phyloP scores from a whole-genome alignment of 164 flowering plant species.

The Cinnamomum chago region DNA sequence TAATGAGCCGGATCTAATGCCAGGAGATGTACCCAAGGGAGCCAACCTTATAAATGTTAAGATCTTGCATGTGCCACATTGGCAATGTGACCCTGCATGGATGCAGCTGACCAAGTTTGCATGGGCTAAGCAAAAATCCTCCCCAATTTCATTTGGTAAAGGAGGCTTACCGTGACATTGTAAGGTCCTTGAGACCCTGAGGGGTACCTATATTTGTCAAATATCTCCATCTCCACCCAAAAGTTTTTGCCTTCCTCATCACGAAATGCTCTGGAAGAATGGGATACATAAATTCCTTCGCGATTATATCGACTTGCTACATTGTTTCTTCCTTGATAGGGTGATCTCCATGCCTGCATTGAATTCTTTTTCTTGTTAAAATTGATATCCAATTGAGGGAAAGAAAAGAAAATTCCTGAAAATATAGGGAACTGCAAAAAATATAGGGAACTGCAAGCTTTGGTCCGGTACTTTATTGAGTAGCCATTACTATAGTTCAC shows the following conservation, averaged over 20 bases:
- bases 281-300: slow-evolving; percentile 69
- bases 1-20: no score
- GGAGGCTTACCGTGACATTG: slow-evolving; percentile 77
- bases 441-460: no score
- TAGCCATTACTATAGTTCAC: no score
- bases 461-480: no score
- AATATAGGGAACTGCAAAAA: no score
- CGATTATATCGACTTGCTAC: slow-evolving; percentile 61
- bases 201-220: slow-evolving; percentile 72
- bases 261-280: slow-evolving; percentile 81
- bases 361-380: no score
- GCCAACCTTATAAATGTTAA: no score
- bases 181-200: slow-evolving; percentile 90
- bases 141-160: neutral
- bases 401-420: no score
- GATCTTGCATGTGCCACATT: no score
- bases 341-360: slow-evolving; percentile 86
- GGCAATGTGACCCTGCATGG: no score
- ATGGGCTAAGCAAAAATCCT: neutral
- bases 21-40: no score
- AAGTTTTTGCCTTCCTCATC: slow-evolving; percentile 97
- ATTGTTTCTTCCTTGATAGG: slow-evolving; percentile 83
- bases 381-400: neutral
- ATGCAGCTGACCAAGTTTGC: neutral
- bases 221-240: slow-evolving; percentile 94